Percentiles rank a stretch among this genome's conserved stretches.
Evolutionary conservation across 1,284 basidiomycete species (phyloP).

Genomic region (Gomphus bonarii): DNA sequence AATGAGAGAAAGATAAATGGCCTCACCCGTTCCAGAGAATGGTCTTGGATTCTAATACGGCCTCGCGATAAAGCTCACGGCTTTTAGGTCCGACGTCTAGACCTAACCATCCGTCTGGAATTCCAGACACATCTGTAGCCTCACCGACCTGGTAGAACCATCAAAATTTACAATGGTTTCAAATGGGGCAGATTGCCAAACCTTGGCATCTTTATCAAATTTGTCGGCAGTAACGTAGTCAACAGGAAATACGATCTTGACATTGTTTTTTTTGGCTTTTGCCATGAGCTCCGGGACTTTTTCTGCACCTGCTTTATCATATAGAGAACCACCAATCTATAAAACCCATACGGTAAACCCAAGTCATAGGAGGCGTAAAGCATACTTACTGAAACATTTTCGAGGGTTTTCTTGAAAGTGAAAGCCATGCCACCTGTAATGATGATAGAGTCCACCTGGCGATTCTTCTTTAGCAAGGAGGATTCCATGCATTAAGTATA

Average conservation of each 20-base stretch:
- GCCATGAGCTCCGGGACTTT: slow-evolving; percentile 81
- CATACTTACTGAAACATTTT: slow-evolving; percentile 58
- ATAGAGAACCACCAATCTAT: slow-evolving; percentile 91
- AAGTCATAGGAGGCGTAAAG: slow-evolving; percentile 1
- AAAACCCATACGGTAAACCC: not conserved
- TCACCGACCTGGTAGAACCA: slow-evolving; percentile 43
- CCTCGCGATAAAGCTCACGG: slow-evolving; percentile 67
- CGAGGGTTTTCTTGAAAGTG: slow-evolving; percentile 95
- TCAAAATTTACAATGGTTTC: slow-evolving; percentile 2
- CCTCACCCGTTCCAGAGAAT: slow-evolving; percentile 95
- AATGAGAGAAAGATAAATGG: not conserved
- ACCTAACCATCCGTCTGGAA: slow-evolving; percentile 92
- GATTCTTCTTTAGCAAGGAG: slow-evolving; percentile 1
- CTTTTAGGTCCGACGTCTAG: slow-evolving; percentile 84
- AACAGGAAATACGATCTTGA: slow-evolving; percentile 92
- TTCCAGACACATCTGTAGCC: slow-evolving; percentile 79
- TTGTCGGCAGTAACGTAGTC: slow-evolving; percentile 95
- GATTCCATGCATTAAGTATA: slow-evolving; percentile 1
- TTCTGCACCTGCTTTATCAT: slow-evolving; percentile 83
- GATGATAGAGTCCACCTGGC: slow-evolving; percentile 87
- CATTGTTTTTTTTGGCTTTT: slow-evolving; percentile 90
- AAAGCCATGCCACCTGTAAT: slow-evolving; percentile 99
- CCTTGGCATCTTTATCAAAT: slow-evolving; percentile 87
- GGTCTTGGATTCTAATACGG: slow-evolving; percentile 87
- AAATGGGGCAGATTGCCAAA: slow-evolving; percentile 20